Evolutionary conservation across 805 yeast genomes (phyloP).

Genomic region (Suhomyces sp.): DNA sequence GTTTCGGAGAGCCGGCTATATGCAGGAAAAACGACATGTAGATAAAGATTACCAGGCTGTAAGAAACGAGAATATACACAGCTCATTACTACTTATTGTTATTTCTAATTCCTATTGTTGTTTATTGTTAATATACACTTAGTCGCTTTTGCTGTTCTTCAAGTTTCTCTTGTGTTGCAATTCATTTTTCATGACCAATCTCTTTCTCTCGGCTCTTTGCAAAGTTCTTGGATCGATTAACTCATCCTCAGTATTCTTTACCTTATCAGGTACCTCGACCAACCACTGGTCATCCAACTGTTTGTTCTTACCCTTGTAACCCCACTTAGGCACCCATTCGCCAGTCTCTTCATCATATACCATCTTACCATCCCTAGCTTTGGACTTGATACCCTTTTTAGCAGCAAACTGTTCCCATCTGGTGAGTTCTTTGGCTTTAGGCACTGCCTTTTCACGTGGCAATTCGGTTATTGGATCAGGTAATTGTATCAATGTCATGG

Average conservation of each 20-base stretch:
- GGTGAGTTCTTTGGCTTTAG: constrained; percentile 87
- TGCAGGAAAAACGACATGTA: background rate
- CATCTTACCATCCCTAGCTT: constrained; percentile 84
- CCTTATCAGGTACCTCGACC: constrained; percentile 86
- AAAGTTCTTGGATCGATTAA: constrained; percentile 85
- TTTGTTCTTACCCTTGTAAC: constrained; percentile 91
- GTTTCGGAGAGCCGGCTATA: background rate
- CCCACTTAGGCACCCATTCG: constrained; percentile 99
- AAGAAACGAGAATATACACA: no score
- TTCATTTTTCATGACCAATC: constrained; percentile 77
- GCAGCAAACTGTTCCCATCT: constrained; percentile 97
- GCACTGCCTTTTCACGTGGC: constrained; percentile 95
- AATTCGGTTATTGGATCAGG: constrained; percentile 80
- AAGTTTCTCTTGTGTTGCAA: constrained; percentile 81
- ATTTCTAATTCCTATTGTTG: background rate
- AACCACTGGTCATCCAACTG: constrained; percentile 88
- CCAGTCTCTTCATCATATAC: constrained; percentile 85
- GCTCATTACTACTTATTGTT: no score
- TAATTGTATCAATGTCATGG: constrained; percentile 76
- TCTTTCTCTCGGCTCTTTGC: constrained; percentile 78
- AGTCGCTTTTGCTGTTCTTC: constrained; percentile 27
- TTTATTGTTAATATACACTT: background rate
- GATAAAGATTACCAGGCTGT: background rate
- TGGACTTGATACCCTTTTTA: constrained; percentile 89
- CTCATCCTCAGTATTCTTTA: constrained; percentile 50